These are phyloP conservation scores for Trypanosoma rangeli DNA, from an alignment of 208 protist genomes.

Conservation along the genomic window DNA sequence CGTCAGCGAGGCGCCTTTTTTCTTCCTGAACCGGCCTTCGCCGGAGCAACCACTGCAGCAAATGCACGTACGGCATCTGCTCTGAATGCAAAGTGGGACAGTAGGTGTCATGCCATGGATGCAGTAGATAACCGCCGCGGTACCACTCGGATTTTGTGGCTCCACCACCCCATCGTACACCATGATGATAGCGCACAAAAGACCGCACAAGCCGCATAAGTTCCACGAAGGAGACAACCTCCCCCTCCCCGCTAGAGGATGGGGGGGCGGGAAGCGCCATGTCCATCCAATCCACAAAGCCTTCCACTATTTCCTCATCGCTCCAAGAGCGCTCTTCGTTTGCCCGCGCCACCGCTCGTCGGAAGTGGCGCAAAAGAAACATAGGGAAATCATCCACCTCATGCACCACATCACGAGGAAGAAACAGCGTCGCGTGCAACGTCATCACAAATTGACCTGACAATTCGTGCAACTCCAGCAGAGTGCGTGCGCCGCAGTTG, in stretches of 20 bases:
- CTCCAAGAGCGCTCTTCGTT: constrained; percentile 4
- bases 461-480: constrained; percentile 18
- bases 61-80: constrained; percentile 80
- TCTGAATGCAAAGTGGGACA: constrained; percentile 55
- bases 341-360: not conserved
- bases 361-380: constrained; percentile 23
- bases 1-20: not conserved
- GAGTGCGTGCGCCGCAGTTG: constrained; percentile 11
- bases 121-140: constrained; percentile 48
- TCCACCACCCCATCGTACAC: constrained; percentile 68
- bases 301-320: constrained; percentile 35
- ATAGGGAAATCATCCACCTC: constrained; percentile 28
- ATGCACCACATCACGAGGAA: constrained; percentile 27
- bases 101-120: constrained; percentile 67
- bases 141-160: constrained; percentile 37
- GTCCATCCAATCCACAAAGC: constrained; percentile 45
- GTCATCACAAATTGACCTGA: constrained; percentile 13
- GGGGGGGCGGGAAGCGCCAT: constrained; percentile 12
- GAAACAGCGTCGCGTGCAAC: constrained; percentile 10
- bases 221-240: constrained; percentile 46
- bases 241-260: not conserved
- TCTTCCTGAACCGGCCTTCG: constrained; percentile 1
- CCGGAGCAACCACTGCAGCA: constrained; percentile 74
- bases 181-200: constrained; percentile 74
- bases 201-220: constrained; percentile 58